Evolutionary conservation across 2,329 filamentous ascomycete species (phyloP), one percentile per base, ranked within the genome.

Genomic region (Akanthomyces muscarius): DNA sequence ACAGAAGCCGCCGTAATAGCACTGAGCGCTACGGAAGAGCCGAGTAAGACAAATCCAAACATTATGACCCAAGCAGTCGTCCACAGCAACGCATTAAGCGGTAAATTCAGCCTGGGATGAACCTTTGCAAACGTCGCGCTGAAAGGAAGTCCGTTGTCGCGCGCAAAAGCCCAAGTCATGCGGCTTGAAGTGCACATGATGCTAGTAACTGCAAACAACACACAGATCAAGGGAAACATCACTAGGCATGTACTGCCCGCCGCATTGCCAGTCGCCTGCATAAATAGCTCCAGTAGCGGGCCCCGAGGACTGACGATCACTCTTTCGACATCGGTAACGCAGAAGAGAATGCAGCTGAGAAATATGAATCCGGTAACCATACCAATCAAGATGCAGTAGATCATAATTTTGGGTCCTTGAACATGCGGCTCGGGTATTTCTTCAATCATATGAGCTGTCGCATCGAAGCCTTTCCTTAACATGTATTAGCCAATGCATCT

Each of bases 1-100:
- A 92, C 89, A 0, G 87, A 89, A 0, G 88, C 84, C 0, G 87
- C 85, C 0, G 89, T 81, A 66, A 91, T 89, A 10, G 88, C 88
- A 47, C 89, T 90, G 75, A 91, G 90, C 0, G 89, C 88, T 64
- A 82, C 74, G 18, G 25, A 18, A 1, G 86, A 89, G 0, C 88
- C 89, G 2, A 92, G 79, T 71, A 90, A 89, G 66, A 91, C 87
- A 62, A 84, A 81, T 0, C 89, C 89, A 63, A 91, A 89, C 10
- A 90, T 77, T 61, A 90, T 80, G 1, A 89, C 85, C 57, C 88
- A 79, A 5, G 74, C 75, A 0, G 83, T 79, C 3, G 85, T 86
- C 61, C 89, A 78, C 13, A 85, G 77, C 2, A 91, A 75, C 0
- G 88, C 82, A 68, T 91, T 89, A n/a, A 91, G 73, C 0, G 89